A percentile compares a stretch with the other conserved stretches of the same genome.
Conservation (phyloP, 768 basidiomycete genomes). For the Kwoniella shandongensis region DNA sequence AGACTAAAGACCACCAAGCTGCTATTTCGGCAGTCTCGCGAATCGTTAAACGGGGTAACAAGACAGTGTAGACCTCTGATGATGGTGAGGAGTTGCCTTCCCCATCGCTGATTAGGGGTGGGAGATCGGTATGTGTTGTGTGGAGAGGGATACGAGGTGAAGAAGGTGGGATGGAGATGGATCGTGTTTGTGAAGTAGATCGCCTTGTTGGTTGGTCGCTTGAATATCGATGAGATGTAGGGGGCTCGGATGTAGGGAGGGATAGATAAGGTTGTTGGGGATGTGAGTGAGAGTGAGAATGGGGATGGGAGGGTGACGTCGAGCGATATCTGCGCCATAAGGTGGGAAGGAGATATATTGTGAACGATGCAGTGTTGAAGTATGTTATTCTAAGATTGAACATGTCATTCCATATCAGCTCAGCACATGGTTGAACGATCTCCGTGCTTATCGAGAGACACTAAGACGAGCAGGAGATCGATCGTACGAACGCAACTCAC, state of each 20-base stretch:
- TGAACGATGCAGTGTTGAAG: slow-evolving; percentile 85
- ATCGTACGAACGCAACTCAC: no score
- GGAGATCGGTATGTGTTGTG: not conserved
- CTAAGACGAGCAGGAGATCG: no score
- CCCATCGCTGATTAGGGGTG: no score
- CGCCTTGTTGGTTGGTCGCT: not conserved
- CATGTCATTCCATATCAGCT: no score
- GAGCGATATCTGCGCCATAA: slow-evolving; percentile 53
- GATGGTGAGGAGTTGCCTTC: no score
- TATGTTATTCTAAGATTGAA: slow-evolving; percentile 69
- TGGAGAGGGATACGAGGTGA: slow-evolving; percentile 6
- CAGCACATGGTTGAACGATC: no score
- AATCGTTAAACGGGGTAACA: slow-evolving; percentile 60
- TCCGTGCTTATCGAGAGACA: no score
- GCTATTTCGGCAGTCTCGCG: slow-evolving; percentile 77
- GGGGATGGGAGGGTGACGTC: not conserved
- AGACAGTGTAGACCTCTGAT: no score
- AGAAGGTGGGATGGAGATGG: slow-evolving; percentile 8
- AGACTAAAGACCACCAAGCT: slow-evolving; percentile 76
- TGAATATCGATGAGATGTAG: not conserved
- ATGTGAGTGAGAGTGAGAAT: slow-evolving; percentile 7
- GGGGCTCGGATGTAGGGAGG: slow-evolving; percentile 7
- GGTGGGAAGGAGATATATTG: slow-evolving; percentile 73
- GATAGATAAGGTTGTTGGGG: slow-evolving; percentile 7
- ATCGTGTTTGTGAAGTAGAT: slow-evolving; percentile 5